These are phyloP conservation scores for Dalechampia spathulata DNA, from an alignment of 441 rosid genomes.

Conservation along the genomic window DNA sequence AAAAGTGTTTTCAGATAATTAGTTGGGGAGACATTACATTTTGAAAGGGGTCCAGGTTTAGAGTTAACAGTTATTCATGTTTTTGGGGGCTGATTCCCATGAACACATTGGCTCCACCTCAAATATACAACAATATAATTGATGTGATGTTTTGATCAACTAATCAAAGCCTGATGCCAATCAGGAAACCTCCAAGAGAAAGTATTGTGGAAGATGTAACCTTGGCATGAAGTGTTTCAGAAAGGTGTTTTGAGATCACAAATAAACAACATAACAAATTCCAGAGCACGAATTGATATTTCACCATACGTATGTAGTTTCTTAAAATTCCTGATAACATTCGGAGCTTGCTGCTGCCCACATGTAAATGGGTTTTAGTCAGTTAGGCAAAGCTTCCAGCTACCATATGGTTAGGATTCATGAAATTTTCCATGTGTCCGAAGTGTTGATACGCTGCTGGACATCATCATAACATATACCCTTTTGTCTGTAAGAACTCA, in stretches of 20 bases:
- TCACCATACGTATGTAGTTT: too few relatives aligned
- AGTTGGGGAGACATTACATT: conserved; percentile 27
- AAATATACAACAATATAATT: conserved; percentile 6
- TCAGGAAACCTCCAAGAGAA: conserved; percentile 8
- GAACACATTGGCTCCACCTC: conserved; percentile 20
- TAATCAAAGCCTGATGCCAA: background rate
- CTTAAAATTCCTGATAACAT: too few relatives aligned
- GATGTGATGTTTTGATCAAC: conserved; percentile 15
- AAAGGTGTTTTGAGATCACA: background rate
- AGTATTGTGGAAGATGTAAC: background rate
- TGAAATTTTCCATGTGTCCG: conserved; percentile 4
- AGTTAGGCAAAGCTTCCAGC: background rate
- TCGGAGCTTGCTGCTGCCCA: background rate
- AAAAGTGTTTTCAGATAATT: conserved; percentile 20
- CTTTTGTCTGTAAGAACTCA: too few relatives aligned
- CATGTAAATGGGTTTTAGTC: background rate
- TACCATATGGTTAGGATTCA: background rate
- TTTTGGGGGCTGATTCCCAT: conserved; percentile 11
- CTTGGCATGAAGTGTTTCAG: background rate
- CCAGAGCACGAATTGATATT: too few relatives aligned
- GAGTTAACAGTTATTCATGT: conserved; percentile 27
- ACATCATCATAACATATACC: background rate
- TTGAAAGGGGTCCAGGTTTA: conserved; percentile 19
- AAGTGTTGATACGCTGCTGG: background rate
- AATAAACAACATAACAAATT: background rate